Evolutionary conservation across 23 red algal genomes (phyloP), one percentile per base, ranked within the genome.

Genomic region (Gracilaria caudata): DNA sequence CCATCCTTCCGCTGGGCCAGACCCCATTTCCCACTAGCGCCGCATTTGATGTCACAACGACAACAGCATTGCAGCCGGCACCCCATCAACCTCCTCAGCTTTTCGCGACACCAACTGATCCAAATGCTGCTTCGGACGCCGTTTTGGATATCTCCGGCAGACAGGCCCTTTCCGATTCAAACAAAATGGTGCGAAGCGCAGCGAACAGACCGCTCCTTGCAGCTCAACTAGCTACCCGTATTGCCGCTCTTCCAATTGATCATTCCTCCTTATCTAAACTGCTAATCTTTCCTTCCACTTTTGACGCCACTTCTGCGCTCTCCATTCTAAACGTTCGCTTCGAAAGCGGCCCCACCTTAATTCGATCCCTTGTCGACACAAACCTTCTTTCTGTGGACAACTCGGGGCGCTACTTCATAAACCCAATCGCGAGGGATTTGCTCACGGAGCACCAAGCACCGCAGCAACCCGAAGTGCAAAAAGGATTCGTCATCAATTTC

Each of bases 401-500:
- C 19, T 58, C 51, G 29, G 77, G 77, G 2, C 77, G 77, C 21
- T 80, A 61, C 51, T n/a, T 44, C 25, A 23, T 72, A 5, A 41
- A 26, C 36, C 29, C 36, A 7, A 37, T 63, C 81, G 47, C 64
- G 19, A 54, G 56, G 30, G 64, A 54, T 30, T 30, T 72, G 43
- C 59, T 63, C 37, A 23, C 81, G 23, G 38, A 70, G 29, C 37
- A 53, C 23, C 81, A 38, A 46, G 33, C 10, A 23, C 72, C 60
- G 1, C 28, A 35, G 28, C 44, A 19, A 21, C 60, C 81, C 55
- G 39, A 66, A 6, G 77, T 63, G 6, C 90, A 81, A 16, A 65
- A 39, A 61, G 29, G 79, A 21, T 95, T 86, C 36, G 55, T 95
- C 8, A 17, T 32, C 35, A 61, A 95, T 58, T 95, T 61, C 51